Evolutionary conservation across 108 stramenopile species (phyloP), one percentile per base, ranked within the genome.

Genomic region (Skeletonema menzelii): DNA sequence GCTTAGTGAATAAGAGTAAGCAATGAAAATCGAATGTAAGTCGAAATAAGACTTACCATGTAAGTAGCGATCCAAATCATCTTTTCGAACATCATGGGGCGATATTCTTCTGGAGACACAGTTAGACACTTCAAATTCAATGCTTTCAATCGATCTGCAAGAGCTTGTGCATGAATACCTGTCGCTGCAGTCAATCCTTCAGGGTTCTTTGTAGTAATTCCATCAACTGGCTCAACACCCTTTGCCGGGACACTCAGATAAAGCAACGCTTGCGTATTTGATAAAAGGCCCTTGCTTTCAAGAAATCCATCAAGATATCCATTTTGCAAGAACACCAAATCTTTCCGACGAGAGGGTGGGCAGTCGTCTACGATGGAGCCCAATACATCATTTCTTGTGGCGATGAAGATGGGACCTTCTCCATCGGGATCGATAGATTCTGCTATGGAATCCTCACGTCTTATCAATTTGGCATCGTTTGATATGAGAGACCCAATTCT

Each of bases 261-360:
- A 59, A 97, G 73, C 17, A 97, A 75, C 12, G 83, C 88, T 75
- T 92, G 91, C 0, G 96, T 96, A 76, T 96, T 95, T 30, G 86
- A 82, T 26, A 69, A 31, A 4, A 97, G 83, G 4, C 88, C 89
- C 42, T 89, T 84, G 24, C 70, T 44, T 38, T 83, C 67, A 30
- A 98, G 68, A 56, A 91, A 95, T 14, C 84, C 76, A 34, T 88
- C 91, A 8, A 98, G 72, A 34, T 94, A 91, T 8, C 97, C 96
- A 72, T 98, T 98, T 72, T 98, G 97, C 56, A 98, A 70, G 74
- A 98, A 98, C 0, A 97, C 96, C 53, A 98, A 77, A 73, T 98
- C 97, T 31, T 89, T 87, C 27, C 80, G 66, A 19, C 96, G 79
- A 19, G 79, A 70, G 8, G 76, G 71, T 3, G 97, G 97, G 47